Evolutionary conservation across 805 yeast species (phyloP).

Genomic region (Nakazawaea ishiwadae): DNA sequence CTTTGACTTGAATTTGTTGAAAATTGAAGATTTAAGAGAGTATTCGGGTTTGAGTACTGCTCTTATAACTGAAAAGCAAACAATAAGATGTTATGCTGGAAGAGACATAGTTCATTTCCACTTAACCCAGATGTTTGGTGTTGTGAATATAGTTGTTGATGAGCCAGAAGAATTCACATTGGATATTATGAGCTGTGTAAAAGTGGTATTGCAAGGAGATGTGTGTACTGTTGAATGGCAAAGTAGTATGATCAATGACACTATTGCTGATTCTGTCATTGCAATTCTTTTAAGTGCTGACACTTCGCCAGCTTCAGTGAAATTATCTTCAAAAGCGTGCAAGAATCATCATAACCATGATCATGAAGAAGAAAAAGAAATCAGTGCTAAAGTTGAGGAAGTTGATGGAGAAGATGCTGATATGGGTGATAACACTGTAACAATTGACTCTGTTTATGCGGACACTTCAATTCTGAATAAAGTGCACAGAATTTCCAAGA

Average conservation of each 20-base stretch:
- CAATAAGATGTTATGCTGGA: slow-evolving; percentile 73
- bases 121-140: slow-evolving; percentile 92
- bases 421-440: neutral
- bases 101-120: slow-evolving; percentile 84
- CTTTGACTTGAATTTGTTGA: slow-evolving; percentile 79
- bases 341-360: slow-evolving; percentile 43
- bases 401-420: neutral
- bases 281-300: slow-evolving; percentile 91
- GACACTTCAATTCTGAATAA: slow-evolving; percentile 33
- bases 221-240: slow-evolving; percentile 81
- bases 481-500: slow-evolving; percentile 49
- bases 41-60: slow-evolving; percentile 85
- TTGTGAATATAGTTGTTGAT: slow-evolving; percentile 58
- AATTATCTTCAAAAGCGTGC: slow-evolving; percentile 64
- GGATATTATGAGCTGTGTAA: slow-evolving; percentile 62
- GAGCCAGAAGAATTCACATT: slow-evolving; percentile 45
- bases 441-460: slow-evolving; percentile 12
- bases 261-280: slow-evolving; percentile 89
- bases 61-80: slow-evolving; percentile 76
- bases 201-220: slow-evolving; percentile 40
- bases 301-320: slow-evolving; percentile 92
- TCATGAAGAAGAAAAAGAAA: slow-evolving; percentile 16
- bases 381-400: slow-evolving; percentile 10
- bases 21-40: slow-evolving; percentile 84
- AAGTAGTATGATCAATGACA: slow-evolving; percentile 83